Percentiles rank a stretch among this genome's conserved stretches.
phyloP scores from a whole-genome alignment of 495 filamentous ascomycete genomes.

The Podospora pseudopauciseta region DNA sequence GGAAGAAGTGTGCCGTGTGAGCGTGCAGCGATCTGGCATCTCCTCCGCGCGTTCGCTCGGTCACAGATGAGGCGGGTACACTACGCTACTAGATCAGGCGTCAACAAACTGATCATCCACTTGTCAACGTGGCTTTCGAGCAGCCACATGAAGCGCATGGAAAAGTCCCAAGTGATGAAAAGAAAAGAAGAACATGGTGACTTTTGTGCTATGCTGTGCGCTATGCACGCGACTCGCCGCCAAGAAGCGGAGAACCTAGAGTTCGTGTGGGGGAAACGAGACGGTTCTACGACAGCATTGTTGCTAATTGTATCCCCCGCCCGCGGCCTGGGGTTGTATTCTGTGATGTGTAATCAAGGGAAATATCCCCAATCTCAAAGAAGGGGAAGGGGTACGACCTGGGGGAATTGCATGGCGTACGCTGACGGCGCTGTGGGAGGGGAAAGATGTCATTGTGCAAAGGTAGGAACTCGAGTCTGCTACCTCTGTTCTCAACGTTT shows the following conservation, averaged over 20 bases:
- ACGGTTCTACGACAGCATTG: neutral
- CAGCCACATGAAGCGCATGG: no score
- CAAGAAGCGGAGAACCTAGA: conserved; percentile 3
- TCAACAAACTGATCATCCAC: neutral
- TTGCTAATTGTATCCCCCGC: neutral
- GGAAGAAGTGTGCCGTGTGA: neutral
- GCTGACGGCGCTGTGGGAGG: neutral
- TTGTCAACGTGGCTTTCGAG: neutral
- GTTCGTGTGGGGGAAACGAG: neutral
- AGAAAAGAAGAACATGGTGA: neutral
- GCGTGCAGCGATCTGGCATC: neutral
- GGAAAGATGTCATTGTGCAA: neutral
- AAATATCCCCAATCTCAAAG: neutral
- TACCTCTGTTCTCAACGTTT: neutral
- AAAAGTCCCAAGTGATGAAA: neutral
- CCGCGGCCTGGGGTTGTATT: neutral
- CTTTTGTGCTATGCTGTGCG: neutral
- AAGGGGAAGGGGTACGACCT: neutral
- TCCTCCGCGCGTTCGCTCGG: neutral
- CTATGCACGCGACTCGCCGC: neutral
- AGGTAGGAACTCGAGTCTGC: neutral
- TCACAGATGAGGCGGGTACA: neutral
- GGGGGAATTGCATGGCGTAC: neutral
- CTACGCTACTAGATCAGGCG: neutral
- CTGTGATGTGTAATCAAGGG: neutral